Conservation (phyloP, 768 basidiomycete genomes). For the Tulasnella sp. region DNA sequence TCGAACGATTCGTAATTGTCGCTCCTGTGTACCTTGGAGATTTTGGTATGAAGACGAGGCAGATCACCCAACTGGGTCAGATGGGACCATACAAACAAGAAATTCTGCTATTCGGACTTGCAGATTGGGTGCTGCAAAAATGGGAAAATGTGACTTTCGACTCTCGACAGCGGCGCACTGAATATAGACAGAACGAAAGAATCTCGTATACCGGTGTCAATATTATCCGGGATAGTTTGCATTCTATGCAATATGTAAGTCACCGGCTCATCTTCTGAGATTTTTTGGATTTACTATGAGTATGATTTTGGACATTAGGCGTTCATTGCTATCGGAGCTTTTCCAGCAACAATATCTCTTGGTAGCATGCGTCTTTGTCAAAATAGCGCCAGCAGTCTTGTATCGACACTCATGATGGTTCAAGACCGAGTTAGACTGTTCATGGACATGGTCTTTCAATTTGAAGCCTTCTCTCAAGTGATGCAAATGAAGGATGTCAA, state of each 20-base stretch:
- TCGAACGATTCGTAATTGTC: background rate
- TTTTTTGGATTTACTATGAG: too few species aligned
- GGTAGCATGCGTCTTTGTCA: slow-evolving; percentile 10
- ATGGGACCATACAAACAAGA: slow-evolving; percentile 25
- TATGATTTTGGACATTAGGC: slow-evolving; percentile 6
- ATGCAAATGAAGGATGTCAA: too few species aligned
- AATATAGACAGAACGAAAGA: background rate
- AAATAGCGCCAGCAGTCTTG: slow-evolving; percentile 4
- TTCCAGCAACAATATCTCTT: slow-evolving; percentile 1
- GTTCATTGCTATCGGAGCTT: slow-evolving; percentile 5
- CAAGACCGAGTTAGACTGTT: too few species aligned
- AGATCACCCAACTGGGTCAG: slow-evolving; percentile 8
- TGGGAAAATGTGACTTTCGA: slow-evolving; percentile 45
- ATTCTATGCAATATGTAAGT: slow-evolving; percentile 5
- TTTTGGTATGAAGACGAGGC: background rate
- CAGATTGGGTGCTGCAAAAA: slow-evolving; percentile 68
- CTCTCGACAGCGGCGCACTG: background rate
- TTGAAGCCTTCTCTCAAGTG: too few species aligned
- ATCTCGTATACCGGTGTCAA: background rate
- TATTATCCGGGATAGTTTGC: slow-evolving; percentile 6
- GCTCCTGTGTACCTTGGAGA: background rate
- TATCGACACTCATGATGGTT: too few species aligned
- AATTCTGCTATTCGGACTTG: slow-evolving; percentile 67
- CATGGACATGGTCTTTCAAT: too few species aligned
- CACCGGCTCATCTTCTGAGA: background rate